phyloP scores from a whole-genome alignment of 2,329 filamentous ascomycete species.

The Alternaria longipes region DNA sequence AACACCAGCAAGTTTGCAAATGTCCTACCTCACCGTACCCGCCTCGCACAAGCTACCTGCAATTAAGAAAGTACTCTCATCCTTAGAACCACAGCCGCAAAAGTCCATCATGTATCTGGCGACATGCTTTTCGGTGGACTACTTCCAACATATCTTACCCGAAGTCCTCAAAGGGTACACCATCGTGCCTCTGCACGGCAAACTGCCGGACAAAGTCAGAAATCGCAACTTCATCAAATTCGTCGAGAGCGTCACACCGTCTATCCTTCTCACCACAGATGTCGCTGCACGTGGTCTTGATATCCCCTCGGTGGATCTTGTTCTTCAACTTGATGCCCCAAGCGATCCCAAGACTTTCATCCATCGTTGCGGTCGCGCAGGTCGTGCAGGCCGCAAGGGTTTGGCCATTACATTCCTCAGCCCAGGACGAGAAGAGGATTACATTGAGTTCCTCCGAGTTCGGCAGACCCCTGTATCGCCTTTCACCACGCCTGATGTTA shows the following conservation, averaged over 20 bases:
- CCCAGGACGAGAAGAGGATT: constrained; percentile 86
- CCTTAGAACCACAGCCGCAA: constrained; percentile 76
- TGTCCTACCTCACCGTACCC: constrained; percentile 81
- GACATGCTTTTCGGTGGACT: constrained; percentile 93
- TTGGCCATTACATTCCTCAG: constrained; percentile 87
- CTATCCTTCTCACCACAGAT: constrained; percentile 90
- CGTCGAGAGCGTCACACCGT: constrained; percentile 75
- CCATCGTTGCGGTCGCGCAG: constrained; percentile 71
- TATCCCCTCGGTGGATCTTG: constrained; percentile 89
- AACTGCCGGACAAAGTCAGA: constrained; percentile 86
- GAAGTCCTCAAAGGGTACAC: constrained; percentile 74
- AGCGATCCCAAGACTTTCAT: constrained; percentile 88
- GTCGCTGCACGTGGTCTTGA: constrained; percentile 90
- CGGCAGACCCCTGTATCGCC: constrained; percentile 83
- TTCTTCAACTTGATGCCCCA: constrained; percentile 85
- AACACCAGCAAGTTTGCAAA: constrained; percentile 90
- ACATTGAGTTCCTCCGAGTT: constrained; percentile 84
- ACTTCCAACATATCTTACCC: constrained; percentile 84
- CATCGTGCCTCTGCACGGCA: constrained; percentile 87
- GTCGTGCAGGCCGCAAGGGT: constrained; percentile 73
- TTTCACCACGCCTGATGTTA: constrained; percentile 66
- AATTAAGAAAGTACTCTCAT: constrained; percentile 73
- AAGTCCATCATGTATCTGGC: constrained; percentile 92
- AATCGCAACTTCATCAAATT: constrained; percentile 89
- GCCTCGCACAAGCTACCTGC: constrained; percentile 83